Percentiles rank a stretch among this genome's conserved stretches.
These are phyloP conservation scores for Arabidopsis hybrid DNA, from an alignment of 441 rosid species.

Conservation along the genomic window DNA sequence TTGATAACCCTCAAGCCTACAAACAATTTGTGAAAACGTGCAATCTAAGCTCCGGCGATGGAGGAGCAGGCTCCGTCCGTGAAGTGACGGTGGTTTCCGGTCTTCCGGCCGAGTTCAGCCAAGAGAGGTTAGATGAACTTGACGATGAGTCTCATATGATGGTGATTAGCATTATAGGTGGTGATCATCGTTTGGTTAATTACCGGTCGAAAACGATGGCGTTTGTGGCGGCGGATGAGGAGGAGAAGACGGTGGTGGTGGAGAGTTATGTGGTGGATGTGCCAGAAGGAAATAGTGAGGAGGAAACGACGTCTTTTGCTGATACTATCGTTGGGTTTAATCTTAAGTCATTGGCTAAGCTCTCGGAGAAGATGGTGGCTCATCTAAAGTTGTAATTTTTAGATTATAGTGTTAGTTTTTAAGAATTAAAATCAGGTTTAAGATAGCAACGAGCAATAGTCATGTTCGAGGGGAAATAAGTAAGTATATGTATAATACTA, in stretches of 20 bases:
- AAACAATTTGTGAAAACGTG: constrained; percentile 54
- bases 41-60: constrained; percentile 33
- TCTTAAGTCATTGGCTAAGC: constrained; percentile 50
- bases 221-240: constrained; percentile 14
- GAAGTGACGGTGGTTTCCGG: constrained; percentile 57
- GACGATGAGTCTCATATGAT: constrained; percentile 56
- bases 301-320: constrained; percentile 57
- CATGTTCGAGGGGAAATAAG: neutral
- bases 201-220: constrained; percentile 52
- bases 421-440: neutral
- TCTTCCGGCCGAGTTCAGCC: constrained; percentile 51
- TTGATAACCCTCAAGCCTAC: constrained; percentile 60
- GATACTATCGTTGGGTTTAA: constrained; percentile 58
- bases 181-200: constrained; percentile 64
- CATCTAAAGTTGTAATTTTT: neutral
- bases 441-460: neutral
- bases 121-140: constrained; percentile 59
- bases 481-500: neutral
- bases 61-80: constrained; percentile 50
- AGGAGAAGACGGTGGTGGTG: constrained; percentile 49
- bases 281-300: constrained; percentile 56
- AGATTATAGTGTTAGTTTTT: neutral
- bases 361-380: constrained; percentile 47
- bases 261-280: constrained; percentile 74
- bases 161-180: constrained; percentile 58